phyloP scores from a whole-genome alignment of 371 early-diverging fungal genomes.

The Mortierella sp. region DNA sequence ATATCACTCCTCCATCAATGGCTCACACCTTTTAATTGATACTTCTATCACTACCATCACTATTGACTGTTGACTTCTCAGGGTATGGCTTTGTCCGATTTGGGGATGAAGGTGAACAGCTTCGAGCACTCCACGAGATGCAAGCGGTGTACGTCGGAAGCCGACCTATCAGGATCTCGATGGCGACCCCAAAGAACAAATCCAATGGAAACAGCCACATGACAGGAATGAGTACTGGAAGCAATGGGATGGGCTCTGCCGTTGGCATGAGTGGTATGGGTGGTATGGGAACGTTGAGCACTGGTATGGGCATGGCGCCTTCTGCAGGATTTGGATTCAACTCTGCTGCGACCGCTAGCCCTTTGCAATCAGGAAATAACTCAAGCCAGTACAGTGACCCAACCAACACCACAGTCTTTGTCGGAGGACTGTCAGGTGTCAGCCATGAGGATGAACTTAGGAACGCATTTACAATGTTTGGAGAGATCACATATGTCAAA shows the following conservation, averaged over 20 bases:
- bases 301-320: conserved; percentile 35
- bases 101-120: conserved; percentile 75
- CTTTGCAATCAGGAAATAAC: conserved; percentile 52
- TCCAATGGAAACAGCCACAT: conserved; percentile 13
- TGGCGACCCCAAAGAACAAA: conserved; percentile 84
- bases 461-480: conserved; percentile 82
- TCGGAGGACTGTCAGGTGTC: conserved; percentile 86
- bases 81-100: conserved; percentile 91
- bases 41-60: background rate
- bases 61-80: conserved; percentile 4
- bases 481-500: conserved; percentile 90
- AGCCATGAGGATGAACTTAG: conserved; percentile 87
- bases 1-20: too few relatives aligned
- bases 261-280: conserved; percentile 18
- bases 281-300: conserved; percentile 7
- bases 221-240: conserved; percentile 13
- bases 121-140: conserved; percentile 84
- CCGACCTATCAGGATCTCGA: conserved; percentile 85
- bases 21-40: background rate
- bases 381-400: conserved; percentile 74
- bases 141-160: conserved; percentile 77
- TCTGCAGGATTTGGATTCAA: conserved; percentile 55
- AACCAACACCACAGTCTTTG: conserved; percentile 94
- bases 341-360: conserved; percentile 27
- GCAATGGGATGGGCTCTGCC: background rate